phyloP scores from a whole-genome alignment of 139 green algal species.

The Zygnema cylindricum region DNA sequence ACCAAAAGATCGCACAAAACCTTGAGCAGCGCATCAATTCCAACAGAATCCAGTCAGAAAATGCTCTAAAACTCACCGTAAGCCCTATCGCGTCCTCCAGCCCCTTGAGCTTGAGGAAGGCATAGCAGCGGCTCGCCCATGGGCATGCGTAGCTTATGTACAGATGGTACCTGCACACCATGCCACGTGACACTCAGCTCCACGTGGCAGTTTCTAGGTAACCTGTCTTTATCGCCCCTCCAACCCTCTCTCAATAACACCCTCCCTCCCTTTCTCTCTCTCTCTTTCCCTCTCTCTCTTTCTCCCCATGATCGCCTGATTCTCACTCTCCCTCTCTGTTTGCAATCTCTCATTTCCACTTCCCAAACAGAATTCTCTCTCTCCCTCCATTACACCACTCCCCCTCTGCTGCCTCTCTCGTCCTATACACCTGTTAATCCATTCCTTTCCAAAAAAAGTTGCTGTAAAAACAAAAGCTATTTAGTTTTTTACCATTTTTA shows the following conservation, averaged over 20 bases:
- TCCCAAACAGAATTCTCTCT: too few relatives aligned
- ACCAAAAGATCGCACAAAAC: too few relatives aligned
- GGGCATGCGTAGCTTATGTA: conserved; percentile 95
- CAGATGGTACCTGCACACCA: conserved; percentile 86
- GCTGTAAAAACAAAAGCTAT: too few relatives aligned
- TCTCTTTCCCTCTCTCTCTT: conserved; percentile 17
- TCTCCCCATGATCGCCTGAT: conserved; percentile 2
- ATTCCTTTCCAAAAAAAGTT: too few relatives aligned
- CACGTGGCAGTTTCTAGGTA: neutral
- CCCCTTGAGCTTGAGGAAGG: conserved; percentile 56
- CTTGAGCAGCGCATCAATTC: too few relatives aligned
- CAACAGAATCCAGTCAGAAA: too few relatives aligned
- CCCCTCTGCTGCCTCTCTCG: too few relatives aligned
- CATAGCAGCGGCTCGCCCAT: conserved; percentile 80
- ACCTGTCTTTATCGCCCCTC: neutral
- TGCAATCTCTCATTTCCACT: too few relatives aligned
- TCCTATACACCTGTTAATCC: too few relatives aligned
- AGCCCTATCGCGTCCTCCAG: conserved; percentile 55
- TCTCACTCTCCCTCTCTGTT: too few relatives aligned
- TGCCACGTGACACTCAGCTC: neutral
- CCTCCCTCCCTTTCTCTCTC: neutral
- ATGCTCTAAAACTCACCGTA: conserved; percentile 17
- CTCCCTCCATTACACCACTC: too few relatives aligned
- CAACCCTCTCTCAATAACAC: neutral
- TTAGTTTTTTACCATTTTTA: too few relatives aligned